Base-by-base conservation (phyloP, 2,329 filamentous ascomycete species). In the Knoxdaviesia proteae region DNA sequence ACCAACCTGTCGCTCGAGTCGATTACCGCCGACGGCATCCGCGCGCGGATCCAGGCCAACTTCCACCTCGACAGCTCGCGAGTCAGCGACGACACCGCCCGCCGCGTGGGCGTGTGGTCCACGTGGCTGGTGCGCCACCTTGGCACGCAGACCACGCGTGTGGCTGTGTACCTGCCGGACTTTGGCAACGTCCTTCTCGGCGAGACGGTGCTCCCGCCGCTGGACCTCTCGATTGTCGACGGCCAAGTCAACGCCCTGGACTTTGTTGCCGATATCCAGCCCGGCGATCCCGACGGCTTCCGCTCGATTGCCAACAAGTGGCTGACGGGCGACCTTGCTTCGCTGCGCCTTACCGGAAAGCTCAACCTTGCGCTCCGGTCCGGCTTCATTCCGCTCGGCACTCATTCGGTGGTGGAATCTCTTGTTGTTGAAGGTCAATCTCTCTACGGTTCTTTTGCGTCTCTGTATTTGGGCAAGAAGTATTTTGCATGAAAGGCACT, bases 241-340 rank as follows among this genome's bases (percentile, higher is more conserved):
- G 82, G 83, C 7, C 73, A 83, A 51, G 74, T 67, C 10, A 96
- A 83, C 3, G 63, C 72, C 44, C 64, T 96, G 45, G 82, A 94
- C 52, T 77, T 96, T 50, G 60, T 90, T 43, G 72, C 80, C 37
- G 77, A 90, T 47, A 60, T 96, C 36, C 63, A 70, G 35, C 80
- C 84, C 31, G 87, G 86, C 32, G 74, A 86, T 52, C 63, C 83
- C 9, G 75, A 86, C 43, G 79, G 77, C 5, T 75, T 94, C 50
- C 77, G 83, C 46, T 71, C 70, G 46, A 71, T 96, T 48, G 84
- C 83, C 39, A 84, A 90, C 56, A 81, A 94, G 57, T 96, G 84
- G 77, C 62, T 98, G 46, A 76, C 82, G 43, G 86, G 87, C 36
- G 77, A 74, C 43, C 63, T 96, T 45, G 70, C 75, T 7, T 66